A percentile compares a stretch with the other conserved stretches of the same genome.
phyloP scores from a whole-genome alignment of 768 basidiomycete genomes.

The Pholiota conissans region DNA sequence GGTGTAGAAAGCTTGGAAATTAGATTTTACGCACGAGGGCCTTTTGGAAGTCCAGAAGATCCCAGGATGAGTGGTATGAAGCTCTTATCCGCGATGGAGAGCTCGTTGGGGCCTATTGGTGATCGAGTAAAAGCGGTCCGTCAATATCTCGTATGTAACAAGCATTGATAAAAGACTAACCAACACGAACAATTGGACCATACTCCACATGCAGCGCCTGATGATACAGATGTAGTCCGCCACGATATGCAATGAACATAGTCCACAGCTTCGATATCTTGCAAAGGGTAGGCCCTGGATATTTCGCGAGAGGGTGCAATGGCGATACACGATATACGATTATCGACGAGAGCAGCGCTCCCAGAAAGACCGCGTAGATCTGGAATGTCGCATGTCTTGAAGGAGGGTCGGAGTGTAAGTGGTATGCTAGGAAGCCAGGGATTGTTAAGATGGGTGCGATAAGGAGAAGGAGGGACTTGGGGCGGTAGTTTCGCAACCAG shows the following conservation, averaged over 20 bases:
- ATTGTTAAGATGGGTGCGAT: background rate
- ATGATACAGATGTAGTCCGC: constrained; percentile 45
- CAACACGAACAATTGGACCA: constrained; percentile 59
- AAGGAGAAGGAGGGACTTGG: background rate
- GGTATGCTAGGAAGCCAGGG: background rate
- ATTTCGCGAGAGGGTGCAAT: constrained; percentile 45
- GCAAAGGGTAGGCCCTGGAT: constrained; percentile 45
- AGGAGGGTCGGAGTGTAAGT: background rate
- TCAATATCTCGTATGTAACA: no score
- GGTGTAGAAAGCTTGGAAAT: background rate
- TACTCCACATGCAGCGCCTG: constrained; percentile 48
- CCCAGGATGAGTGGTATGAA: constrained; percentile 34
- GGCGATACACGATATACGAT: constrained; percentile 44
- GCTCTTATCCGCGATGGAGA: constrained; percentile 34
- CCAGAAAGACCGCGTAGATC: constrained; percentile 1
- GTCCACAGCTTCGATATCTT: constrained; percentile 41
- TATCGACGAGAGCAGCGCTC: constrained; percentile 21
- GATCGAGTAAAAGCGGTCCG: no score
- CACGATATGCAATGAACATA: constrained; percentile 29
- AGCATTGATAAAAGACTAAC: no score
- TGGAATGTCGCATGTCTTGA: background rate
- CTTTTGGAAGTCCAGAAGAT: constrained; percentile 38
- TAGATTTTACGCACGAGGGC: constrained; percentile 26
- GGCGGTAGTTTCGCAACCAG: background rate
- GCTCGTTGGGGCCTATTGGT: constrained; percentile 38